Percentiles rank a stretch among this genome's conserved stretches.
Evolutionary conservation across 352 stramenopile species (phyloP).

Genomic region (Phytophthora boehmeriae): DNA sequence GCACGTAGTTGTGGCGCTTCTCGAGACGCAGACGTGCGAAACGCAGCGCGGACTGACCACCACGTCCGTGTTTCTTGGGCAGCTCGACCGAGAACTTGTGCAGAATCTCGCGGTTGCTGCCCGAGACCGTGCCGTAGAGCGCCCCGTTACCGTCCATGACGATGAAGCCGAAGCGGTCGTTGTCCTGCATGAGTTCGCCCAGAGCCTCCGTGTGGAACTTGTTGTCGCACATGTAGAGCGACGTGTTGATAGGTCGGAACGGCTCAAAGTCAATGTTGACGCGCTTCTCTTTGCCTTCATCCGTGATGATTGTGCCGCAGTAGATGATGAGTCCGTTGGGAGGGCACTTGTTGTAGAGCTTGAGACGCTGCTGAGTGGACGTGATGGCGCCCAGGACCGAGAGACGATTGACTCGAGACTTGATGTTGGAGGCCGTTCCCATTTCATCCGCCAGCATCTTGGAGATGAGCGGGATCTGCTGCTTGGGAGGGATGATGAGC

Average conservation of each 20-base stretch:
- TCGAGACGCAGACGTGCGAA: conserved; percentile 99
- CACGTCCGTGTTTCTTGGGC: conserved; percentile 99
- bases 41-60: conserved; percentile 99
- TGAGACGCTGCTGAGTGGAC: conserved; percentile 98
- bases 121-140: conserved; percentile 97
- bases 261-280: conserved; percentile 99
- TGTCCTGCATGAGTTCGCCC: conserved; percentile 98
- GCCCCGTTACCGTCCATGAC: conserved; percentile 99
- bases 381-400: conserved; percentile 99
- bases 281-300: conserved; percentile 99
- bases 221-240: conserved; percentile 99
- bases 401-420: conserved; percentile 98
- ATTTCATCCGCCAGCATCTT: conserved; percentile 99
- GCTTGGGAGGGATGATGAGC: conserved; percentile 98
- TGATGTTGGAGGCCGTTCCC: conserved; percentile 99
- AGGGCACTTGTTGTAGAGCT: conserved; percentile 98
- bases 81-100: conserved; percentile 98
- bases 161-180: conserved; percentile 99
- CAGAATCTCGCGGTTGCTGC: conserved; percentile 92
- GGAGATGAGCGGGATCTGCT: conserved; percentile 97
- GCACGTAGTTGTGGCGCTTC: conserved; percentile 99
- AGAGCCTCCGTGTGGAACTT: conserved; percentile 99
- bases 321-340: conserved; percentile 99
- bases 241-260: conserved; percentile 99
- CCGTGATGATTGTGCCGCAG: conserved; percentile 98